phyloP scores from a whole-genome alignment of 225 moss, liverwort and hornwort genomes.

The Climacium dendroides region DNA sequence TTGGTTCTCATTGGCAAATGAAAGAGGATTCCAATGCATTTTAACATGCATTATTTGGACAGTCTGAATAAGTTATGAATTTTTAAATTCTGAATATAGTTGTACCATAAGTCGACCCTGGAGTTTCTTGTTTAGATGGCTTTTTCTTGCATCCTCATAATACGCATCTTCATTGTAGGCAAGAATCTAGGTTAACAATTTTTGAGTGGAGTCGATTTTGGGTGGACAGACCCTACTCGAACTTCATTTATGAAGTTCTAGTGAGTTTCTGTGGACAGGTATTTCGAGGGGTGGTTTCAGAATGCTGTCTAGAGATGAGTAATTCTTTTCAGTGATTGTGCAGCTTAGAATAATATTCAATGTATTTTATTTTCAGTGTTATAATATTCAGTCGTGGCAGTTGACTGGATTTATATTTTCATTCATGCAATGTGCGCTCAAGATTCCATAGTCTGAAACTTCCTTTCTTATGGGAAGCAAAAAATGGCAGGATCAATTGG shows the following conservation, averaged over 20 bases:
- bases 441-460: background rate
- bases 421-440: background rate
- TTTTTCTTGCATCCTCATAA: background rate
- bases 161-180: background rate
- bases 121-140: background rate
- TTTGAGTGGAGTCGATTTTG: background rate
- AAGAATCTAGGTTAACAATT: background rate
- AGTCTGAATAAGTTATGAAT: background rate
- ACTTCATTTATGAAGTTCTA: background rate
- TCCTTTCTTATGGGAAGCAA: background rate
- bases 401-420: background rate
- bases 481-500: background rate
- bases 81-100: background rate
- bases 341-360: background rate
- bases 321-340: background rate
- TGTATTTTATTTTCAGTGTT: background rate
- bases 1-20: background rate
- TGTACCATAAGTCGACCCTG: background rate
- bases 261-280: background rate
- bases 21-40: background rate
- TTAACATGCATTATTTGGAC: background rate
- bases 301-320: background rate
- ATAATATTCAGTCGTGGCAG: background rate
- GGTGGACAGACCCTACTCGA: background rate
- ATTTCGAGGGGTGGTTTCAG: background rate